A percentile compares a stretch with the other conserved stretches of the same genome.
Conservation (phyloP, 257 asterid species). For the Pogostemon cablin region DNA sequence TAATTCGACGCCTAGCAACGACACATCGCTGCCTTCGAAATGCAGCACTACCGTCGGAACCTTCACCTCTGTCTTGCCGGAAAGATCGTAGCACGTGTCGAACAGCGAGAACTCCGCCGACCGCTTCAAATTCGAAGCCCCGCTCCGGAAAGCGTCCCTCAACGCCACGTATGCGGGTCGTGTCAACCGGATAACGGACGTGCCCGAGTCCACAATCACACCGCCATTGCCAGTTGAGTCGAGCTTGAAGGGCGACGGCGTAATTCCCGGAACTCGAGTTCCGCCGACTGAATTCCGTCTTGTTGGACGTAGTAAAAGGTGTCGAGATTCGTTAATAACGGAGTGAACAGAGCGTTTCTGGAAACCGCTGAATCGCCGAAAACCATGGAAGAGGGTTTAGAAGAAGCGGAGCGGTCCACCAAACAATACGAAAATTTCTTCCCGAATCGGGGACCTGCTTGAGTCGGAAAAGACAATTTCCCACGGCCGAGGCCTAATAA, state of each 20-base stretch:
- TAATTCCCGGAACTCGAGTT: conserved; percentile 48
- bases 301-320: conserved; percentile 76
- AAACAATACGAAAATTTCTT: conserved; percentile 73
- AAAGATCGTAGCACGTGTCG: conserved; percentile 79
- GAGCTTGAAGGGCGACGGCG: conserved; percentile 53
- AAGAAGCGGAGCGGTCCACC: conserved; percentile 65
- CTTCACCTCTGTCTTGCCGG: conserved; percentile 32
- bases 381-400: conserved; percentile 61
- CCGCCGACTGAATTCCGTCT: conserved; percentile 76
- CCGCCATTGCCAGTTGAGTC: conserved; percentile 69
- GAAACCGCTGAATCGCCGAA: conserved; percentile 74
- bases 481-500: conserved; percentile 83
- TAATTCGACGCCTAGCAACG: too few species aligned
- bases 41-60: conserved; percentile 89
- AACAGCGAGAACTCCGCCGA: conserved; percentile 58
- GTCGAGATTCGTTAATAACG: conserved; percentile 61
- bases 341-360: conserved; percentile 60
- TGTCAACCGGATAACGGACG: conserved; percentile 77
- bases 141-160: conserved; percentile 64
- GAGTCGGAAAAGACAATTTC: conserved; percentile 62
- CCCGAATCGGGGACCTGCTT: conserved; percentile 62
- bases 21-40: too few species aligned
- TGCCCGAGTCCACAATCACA: conserved; percentile 84
- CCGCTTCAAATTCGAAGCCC: conserved; percentile 51
- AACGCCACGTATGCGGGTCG: conserved; percentile 70